Percentiles rank a stretch among this genome's conserved stretches.
phyloP scores from a whole-genome alignment of 176 grass and related monocot species.

The Cocos nucifera region DNA sequence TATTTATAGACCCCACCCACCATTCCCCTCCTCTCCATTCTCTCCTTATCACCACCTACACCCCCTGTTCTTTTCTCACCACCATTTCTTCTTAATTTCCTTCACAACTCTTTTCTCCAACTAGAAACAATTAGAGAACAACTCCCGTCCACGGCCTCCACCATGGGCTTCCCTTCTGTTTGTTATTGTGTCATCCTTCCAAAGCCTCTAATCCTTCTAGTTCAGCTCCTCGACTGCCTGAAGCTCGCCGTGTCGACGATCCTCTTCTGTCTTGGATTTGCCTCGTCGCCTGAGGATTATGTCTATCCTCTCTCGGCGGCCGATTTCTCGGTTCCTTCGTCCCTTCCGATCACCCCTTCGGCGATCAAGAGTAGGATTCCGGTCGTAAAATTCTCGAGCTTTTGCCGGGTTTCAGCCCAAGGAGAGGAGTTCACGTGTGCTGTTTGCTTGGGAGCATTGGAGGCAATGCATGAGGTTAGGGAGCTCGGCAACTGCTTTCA shows the following conservation, averaged over 20 bases:
- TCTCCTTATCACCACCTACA: too few relatives aligned
- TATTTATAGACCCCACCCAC: too few relatives aligned
- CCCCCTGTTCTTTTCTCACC: too few relatives aligned
- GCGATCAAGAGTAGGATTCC: constrained; percentile 1
- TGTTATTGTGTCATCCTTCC: constrained; percentile 68
- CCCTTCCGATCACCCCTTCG: not conserved
- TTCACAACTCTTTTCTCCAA: too few relatives aligned
- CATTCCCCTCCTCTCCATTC: too few relatives aligned
- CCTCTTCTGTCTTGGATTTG: constrained; percentile 42
- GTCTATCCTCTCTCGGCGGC: not conserved
- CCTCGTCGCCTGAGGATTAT: constrained; percentile 28
- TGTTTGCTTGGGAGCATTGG: constrained; percentile 64
- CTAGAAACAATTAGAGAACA: too few relatives aligned
- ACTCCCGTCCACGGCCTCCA: not conserved
- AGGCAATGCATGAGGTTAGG: constrained; percentile 42
- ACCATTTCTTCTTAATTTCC: too few relatives aligned
- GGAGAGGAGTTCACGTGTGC: constrained; percentile 24
- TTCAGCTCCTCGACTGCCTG: constrained; percentile 50
- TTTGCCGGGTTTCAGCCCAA: too few relatives aligned
- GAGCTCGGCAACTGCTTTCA: constrained; percentile 67
- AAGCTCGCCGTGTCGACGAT: constrained; percentile 39
- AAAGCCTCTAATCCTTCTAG: constrained; percentile 56
- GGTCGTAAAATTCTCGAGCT: not conserved
- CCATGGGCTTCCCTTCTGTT: constrained; percentile 77
- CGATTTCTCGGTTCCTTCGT: not conserved